A percentile compares a stretch with the other conserved stretches of the same genome.
phyloP scores from a whole-genome alignment of 2,329 filamentous ascomycete genomes.

The Botrytis elliptica region DNA sequence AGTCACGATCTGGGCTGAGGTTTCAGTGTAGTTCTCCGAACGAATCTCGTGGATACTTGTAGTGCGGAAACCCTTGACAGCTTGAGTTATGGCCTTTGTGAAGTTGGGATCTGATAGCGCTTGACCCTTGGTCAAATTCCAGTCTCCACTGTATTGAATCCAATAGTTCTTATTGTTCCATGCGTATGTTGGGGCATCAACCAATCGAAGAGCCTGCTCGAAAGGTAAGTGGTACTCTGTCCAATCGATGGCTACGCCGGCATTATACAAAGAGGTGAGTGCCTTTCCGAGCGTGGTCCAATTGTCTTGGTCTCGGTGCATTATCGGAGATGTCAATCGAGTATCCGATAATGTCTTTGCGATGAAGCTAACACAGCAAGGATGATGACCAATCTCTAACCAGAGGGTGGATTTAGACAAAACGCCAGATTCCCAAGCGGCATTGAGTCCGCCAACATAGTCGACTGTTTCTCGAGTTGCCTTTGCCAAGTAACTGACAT shows the following conservation, averaged over 20 bases:
- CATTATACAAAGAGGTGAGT: not conserved
- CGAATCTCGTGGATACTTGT: not conserved
- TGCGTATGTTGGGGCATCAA: conserved; percentile 55
- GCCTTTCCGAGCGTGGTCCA: not conserved
- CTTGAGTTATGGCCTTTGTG: conserved; percentile 41
- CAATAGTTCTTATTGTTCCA: conserved; percentile 69
- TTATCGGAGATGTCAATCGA: not conserved
- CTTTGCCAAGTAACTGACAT: conserved; percentile 59
- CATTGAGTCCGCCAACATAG: conserved; percentile 56
- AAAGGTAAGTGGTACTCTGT: conserved; percentile 15
- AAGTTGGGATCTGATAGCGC: conserved; percentile 50
- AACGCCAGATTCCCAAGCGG: conserved; percentile 53
- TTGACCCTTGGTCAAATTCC: conserved; percentile 37
- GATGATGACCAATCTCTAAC: conserved; percentile 9
- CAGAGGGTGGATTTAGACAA: conserved; percentile 53
- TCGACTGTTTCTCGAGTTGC: conserved; percentile 66
- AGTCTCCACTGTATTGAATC: conserved; percentile 63
- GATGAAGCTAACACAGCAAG: not conserved
- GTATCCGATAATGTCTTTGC: not conserved
- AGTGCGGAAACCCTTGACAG: not conserved
- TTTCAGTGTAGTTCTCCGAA: not conserved
- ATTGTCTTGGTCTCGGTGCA: conserved; percentile 40
- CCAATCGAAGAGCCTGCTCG: not conserved
- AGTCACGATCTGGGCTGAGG: not conserved
- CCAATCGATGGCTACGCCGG: conserved; percentile 15